Evolutionary conservation across 2,329 filamentous ascomycete species (phyloP).

Genomic region (Aspergillus puulaauensis): DNA sequence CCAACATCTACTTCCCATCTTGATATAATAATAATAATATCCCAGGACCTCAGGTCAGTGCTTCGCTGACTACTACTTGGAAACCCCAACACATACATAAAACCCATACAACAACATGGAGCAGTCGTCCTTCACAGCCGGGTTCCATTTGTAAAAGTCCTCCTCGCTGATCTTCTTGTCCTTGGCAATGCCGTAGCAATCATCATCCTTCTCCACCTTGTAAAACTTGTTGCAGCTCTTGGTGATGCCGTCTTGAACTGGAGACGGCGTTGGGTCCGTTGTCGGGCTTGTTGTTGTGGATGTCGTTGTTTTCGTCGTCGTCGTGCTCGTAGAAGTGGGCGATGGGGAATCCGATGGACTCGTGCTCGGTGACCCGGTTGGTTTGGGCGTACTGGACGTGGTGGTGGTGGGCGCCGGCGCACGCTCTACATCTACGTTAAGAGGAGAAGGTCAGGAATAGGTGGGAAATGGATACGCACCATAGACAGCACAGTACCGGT

Average conservation of each 20-base stretch:
- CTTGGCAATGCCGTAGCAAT: constrained; percentile 24
- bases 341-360: neutral
- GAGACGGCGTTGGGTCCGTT: neutral
- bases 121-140: neutral
- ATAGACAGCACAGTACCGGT: neutral
- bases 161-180: constrained; percentile 20
- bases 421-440: no score
- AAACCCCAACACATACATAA: neutral
- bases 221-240: constrained; percentile 5
- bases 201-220: constrained; percentile 14
- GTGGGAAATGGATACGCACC: neutral
- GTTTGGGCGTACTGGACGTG: no score
- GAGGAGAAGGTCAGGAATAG: neutral
- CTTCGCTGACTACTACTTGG: no score
- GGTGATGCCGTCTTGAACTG: constrained; percentile 10
- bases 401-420: neutral
- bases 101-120: neutral
- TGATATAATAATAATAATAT: no score
- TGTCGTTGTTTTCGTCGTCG: neutral
- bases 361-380: no score
- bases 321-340: neutral
- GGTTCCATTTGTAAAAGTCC: neutral
- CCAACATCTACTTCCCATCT: no score
- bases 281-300: neutral
- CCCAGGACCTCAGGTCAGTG: no score